A percentile compares a stretch with the other conserved stretches of the same genome.
These are phyloP conservation scores for Tulasnella sp. DNA, from an alignment of 768 basidiomycete genomes.

Conservation along the genomic window DNA sequence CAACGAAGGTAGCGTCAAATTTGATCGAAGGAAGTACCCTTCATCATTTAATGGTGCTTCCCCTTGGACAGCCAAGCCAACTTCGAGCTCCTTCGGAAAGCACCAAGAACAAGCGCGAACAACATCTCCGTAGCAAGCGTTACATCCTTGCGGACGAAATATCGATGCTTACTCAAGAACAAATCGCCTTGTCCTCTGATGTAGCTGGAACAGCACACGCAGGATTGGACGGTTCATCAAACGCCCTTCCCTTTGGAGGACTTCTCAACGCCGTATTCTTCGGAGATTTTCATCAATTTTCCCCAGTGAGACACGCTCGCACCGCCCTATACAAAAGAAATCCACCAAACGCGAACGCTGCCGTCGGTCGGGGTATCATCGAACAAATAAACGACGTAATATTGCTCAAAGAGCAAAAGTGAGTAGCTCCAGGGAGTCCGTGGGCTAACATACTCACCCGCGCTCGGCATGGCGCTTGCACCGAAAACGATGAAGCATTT, in stretches of 20 bases:
- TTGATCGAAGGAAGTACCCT: background rate
- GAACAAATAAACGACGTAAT: background rate
- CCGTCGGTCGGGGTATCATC: background rate
- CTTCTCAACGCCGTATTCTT: background rate
- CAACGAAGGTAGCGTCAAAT: background rate
- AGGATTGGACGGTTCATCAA: background rate
- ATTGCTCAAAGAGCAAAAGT: slow-evolving; percentile 7
- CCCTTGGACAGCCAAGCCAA: background rate
- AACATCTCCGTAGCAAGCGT: background rate
- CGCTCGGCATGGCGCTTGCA: background rate
- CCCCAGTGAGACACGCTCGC: background rate
- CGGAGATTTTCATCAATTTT: slow-evolving; percentile 4
- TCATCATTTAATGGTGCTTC: background rate
- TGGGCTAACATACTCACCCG: background rate
- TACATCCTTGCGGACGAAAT: background rate
- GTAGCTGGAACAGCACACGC: background rate
- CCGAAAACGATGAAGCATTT: background rate
- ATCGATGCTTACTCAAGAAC: background rate
- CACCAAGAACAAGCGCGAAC: background rate
- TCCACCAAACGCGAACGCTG: background rate
- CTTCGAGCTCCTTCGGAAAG: background rate
- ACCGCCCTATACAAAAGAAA: background rate
- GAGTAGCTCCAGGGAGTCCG: background rate
- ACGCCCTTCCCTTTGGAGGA: background rate
- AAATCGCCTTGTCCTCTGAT: background rate